Conservation (phyloP, 768 basidiomycete genomes). For the Lepiota subincarnata region DNA sequence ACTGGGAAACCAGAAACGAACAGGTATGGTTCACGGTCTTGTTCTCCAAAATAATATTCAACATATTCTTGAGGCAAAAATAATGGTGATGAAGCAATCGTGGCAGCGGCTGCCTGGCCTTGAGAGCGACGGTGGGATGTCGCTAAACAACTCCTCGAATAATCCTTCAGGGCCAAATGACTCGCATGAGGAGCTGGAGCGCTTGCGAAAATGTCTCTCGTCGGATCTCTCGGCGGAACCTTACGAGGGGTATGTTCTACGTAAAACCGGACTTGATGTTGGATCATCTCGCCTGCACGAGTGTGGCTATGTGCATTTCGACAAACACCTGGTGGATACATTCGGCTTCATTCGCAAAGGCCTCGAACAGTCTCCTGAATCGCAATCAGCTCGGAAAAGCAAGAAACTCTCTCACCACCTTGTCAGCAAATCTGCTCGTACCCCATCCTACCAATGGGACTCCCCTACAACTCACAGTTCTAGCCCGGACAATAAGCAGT, state of each 20-base stretch:
- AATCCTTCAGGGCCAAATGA: not conserved
- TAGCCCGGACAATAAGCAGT: not conserved
- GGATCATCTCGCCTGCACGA: not conserved
- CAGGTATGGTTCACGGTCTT: not conserved
- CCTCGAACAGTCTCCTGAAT: not conserved
- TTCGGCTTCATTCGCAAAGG: not conserved
- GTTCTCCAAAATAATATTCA: not conserved
- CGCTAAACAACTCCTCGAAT: not conserved
- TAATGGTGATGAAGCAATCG: not conserved
- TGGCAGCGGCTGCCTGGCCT: slow-evolving; percentile 1
- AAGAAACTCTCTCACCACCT: not conserved
- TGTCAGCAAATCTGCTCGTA: too few relatives aligned
- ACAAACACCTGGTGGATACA: not conserved
- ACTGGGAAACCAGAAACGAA: not conserved
- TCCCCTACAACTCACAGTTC: not conserved
- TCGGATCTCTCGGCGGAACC: not conserved
- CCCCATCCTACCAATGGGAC: too few relatives aligned
- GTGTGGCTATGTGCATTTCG: not conserved
- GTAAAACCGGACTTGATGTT: not conserved
- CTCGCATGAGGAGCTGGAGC: too few relatives aligned
- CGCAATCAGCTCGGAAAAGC: not conserved
- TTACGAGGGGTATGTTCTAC: not conserved
- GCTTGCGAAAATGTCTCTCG: too few relatives aligned
- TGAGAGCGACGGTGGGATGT: not conserved
- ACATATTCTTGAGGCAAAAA: not conserved